Evolutionary conservation across 2,329 filamentous ascomycete genomes (phyloP).

Genomic region (Aphanocladium album): DNA sequence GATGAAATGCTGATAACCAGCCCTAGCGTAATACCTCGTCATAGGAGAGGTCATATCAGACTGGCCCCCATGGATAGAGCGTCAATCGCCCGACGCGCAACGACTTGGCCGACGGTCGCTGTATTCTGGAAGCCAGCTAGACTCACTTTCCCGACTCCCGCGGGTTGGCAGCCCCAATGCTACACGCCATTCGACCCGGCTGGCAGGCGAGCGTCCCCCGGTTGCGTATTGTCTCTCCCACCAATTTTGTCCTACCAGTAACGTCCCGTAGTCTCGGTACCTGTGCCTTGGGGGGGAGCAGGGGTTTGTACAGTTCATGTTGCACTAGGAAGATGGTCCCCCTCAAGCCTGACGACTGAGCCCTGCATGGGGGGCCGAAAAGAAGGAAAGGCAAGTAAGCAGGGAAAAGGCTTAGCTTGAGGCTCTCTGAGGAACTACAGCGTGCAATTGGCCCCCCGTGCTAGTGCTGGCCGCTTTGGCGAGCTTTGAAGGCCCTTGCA

Average conservation of each 20-base stretch:
- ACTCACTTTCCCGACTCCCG: neutral
- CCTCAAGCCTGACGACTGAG: neutral
- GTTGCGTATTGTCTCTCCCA: no score
- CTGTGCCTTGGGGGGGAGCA: neutral
- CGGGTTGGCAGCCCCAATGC: neutral
- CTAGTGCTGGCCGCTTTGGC: neutral
- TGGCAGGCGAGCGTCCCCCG: neutral
- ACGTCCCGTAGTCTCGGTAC: conserved; percentile 1
- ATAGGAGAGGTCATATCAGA: neutral
- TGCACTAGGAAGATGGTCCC: neutral
- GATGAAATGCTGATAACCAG: no score
- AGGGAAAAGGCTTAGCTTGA: neutral
- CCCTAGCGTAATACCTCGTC: no score
- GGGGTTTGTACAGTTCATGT: neutral
- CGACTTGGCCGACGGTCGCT: neutral
- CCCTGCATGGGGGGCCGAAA: neutral
- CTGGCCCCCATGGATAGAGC: no score
- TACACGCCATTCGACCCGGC: neutral
- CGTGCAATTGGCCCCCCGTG: neutral
- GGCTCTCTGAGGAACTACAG: neutral
- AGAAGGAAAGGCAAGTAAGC: neutral
- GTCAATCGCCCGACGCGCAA: no score
- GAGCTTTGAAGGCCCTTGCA: neutral
- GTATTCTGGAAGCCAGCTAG: neutral
- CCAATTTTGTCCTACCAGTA: neutral